These are phyloP conservation scores for Acer saccharum DNA, from an alignment of 345 rosid genomes.

Conservation along the genomic window DNA sequence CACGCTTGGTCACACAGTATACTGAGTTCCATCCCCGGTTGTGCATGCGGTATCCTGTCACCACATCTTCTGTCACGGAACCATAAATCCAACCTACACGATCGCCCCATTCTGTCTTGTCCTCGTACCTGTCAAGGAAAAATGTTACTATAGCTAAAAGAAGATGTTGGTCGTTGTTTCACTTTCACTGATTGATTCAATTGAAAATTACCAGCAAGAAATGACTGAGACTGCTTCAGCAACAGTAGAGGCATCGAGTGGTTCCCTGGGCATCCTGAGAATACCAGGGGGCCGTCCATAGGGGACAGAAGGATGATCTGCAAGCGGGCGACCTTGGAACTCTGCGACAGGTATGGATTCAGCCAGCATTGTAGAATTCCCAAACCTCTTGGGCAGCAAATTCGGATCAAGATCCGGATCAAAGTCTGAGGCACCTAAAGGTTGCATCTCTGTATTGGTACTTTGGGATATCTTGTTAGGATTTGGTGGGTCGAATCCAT, in stretches of 20 bases:
- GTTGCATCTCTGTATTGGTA: constrained; percentile 58
- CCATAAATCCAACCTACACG: constrained; percentile 98
- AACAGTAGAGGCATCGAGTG: constrained; percentile 83
- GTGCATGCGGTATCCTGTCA: constrained; percentile 96
- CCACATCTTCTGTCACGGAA: constrained; percentile 96
- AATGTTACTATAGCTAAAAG: not conserved
- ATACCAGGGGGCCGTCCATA: constrained; percentile 90
- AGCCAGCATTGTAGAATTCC: constrained; percentile 85
- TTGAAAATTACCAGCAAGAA: constrained; percentile 70
- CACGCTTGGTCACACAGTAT: constrained; percentile 86
- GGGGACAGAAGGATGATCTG: constrained; percentile 86
- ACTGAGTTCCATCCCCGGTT: constrained; percentile 98
- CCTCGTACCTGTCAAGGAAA: constrained; percentile 64
- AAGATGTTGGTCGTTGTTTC: not conserved
- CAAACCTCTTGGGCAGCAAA: constrained; percentile 84
- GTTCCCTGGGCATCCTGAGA: constrained; percentile 76
- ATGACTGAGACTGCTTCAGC: constrained; percentile 94
- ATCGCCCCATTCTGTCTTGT: constrained; percentile 98
- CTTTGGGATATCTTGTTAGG: constrained; percentile 36
- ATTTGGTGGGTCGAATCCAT: constrained; percentile 86
- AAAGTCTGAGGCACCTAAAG: constrained; percentile 67
- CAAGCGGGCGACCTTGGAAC: constrained; percentile 86
- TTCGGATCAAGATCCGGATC: constrained; percentile 82
- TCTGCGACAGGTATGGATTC: constrained; percentile 86
- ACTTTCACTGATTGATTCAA: not conserved